Percentiles rank a stretch among this genome's conserved stretches.
Evolutionary conservation across 2,329 filamentous ascomycete genomes (phyloP).

Genomic region (Escovopsis sp.): DNA sequence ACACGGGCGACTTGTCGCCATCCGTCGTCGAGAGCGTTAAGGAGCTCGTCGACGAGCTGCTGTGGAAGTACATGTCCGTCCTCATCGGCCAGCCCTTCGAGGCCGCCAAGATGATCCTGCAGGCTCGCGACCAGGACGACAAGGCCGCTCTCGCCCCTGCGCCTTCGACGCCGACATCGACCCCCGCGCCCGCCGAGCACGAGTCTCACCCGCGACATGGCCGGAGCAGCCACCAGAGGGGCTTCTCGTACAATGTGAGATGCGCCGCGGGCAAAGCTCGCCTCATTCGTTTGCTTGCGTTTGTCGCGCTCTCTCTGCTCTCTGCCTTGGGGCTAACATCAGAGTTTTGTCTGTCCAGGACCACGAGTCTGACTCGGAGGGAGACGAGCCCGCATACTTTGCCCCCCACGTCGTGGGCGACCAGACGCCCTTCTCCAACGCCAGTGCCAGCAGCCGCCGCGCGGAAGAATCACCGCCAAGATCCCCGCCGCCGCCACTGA

Average conservation of each 20-base stretch:
- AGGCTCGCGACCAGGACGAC: conserved; percentile 50
- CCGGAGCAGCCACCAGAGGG: conserved; percentile 17
- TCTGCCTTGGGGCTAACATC: too few species aligned
- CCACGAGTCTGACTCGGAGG: conserved; percentile 52
- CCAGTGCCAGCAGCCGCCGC: conserved; percentile 19
- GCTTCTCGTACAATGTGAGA: conserved; percentile 22
- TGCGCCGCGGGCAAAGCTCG: not conserved
- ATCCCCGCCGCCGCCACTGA: conserved; percentile 14
- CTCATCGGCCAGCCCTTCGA: conserved; percentile 92
- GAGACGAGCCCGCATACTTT: conserved; percentile 75
- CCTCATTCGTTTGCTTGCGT: too few species aligned
- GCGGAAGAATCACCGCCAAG: conserved; percentile 5
- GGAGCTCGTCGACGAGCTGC: conserved; percentile 64
- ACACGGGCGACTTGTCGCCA: conserved; percentile 62
- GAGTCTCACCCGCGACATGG: conserved; percentile 5
- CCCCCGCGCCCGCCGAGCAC: conserved; percentile 8
- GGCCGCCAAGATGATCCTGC: conserved; percentile 85
- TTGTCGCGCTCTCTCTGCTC: not conserved
- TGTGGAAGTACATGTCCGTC: conserved; percentile 86
- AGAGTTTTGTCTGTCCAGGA: not conserved
- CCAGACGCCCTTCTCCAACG: conserved; percentile 28
- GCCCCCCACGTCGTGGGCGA: conserved; percentile 47
- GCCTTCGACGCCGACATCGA: not conserved
- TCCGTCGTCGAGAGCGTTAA: conserved; percentile 61
- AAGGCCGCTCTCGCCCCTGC: conserved; percentile 15